Evolutionary conservation across 257 asterid genomes (phyloP), one percentile per base, ranked within the genome.

Genomic region (Penstemon newberryi): DNA sequence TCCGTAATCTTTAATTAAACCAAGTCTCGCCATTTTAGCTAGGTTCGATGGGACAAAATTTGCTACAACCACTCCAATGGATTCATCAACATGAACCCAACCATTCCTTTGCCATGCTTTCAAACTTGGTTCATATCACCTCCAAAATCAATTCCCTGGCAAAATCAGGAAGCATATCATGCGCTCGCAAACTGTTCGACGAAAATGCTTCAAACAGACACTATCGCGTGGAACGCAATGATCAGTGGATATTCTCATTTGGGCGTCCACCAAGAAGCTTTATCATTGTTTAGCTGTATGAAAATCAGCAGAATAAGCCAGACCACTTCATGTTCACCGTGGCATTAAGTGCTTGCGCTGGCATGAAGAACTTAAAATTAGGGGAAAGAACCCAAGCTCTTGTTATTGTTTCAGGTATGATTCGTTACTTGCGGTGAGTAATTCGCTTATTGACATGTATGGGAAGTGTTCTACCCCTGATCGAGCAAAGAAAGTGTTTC

Each of bases 11-110:
- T 18, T 77, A 0, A 97, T 90, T 43, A 93, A 78, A 15, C 97
- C 97, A 53, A 93, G 90, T 76, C 95, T 87, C 56, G 99, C 97
- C 99, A 93, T 93, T 80, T 93, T 97, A 51, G 99, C 99, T 11
- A 93, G 96, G 70, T 93, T 93, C n/a, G 99, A 15, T 2, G 33
- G 33, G 33, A 25, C 33, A 25, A 25, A 25, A 25, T 25, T 25
- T 13, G 11, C 39, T 42, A 10, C 18, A 1, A 8, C 51, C 7
- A 10, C 52, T 60, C 39, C 33, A 39, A 60, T 7, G 76, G 10
- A 42, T 43, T 38, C 64, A 69, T 73, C 65, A 52, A 19, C 36
- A 55, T 18, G 55, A 70, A 49, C 63, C 56, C 62, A 37, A 8
- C 65, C 18, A 4, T 15, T 44, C 57, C 56, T 12, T 56, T 58